Conservation (phyloP, 805 yeast genomes). For the Torulaspora microellipsoides region DNA sequence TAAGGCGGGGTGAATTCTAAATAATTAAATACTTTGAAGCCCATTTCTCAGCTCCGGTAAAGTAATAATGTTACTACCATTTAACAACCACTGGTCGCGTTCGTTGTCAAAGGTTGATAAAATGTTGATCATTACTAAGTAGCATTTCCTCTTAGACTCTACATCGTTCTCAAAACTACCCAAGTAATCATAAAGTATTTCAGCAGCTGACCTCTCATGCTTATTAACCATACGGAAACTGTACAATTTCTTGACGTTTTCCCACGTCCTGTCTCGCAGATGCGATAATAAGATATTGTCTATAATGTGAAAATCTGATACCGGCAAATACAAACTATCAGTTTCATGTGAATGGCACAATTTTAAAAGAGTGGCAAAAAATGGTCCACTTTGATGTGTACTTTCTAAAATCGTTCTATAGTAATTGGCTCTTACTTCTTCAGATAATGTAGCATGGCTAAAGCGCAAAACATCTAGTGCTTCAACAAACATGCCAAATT, state of each 20-base stretch:
- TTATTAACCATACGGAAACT: slow-evolving; percentile 28
- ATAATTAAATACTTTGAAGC: slow-evolving; percentile 9
- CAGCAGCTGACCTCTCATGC: slow-evolving; percentile 32
- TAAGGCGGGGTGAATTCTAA: background rate
- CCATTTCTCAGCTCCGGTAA: slow-evolving; percentile 25
- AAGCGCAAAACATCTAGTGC: slow-evolving; percentile 30
- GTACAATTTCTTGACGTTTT: slow-evolving; percentile 22
- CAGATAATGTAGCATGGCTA: slow-evolving; percentile 23
- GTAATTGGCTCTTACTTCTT: slow-evolving; percentile 21
- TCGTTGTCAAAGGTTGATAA: slow-evolving; percentile 24
- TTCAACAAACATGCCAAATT: slow-evolving; percentile 27
- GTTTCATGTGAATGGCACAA: slow-evolving; percentile 13
- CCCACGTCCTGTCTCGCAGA: slow-evolving; percentile 20
- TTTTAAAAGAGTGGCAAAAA: slow-evolving; percentile 24
- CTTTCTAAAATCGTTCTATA: slow-evolving; percentile 18
- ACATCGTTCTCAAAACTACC: slow-evolving; percentile 5
- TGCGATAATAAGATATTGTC: slow-evolving; percentile 22
- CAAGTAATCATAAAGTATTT: slow-evolving; percentile 24
- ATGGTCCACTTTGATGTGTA: slow-evolving; percentile 15
- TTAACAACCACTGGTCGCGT: slow-evolving; percentile 31
- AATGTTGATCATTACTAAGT: slow-evolving; percentile 26
- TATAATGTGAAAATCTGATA: slow-evolving; percentile 25
- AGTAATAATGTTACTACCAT: slow-evolving; percentile 24
- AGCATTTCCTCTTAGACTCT: slow-evolving; percentile 19
- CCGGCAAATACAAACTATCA: slow-evolving; percentile 14